Evolutionary conservation across 192 early-diverging fungal species (phyloP), one percentile per base, ranked within the genome.

Genomic region (Umbelopsis sp.): DNA sequence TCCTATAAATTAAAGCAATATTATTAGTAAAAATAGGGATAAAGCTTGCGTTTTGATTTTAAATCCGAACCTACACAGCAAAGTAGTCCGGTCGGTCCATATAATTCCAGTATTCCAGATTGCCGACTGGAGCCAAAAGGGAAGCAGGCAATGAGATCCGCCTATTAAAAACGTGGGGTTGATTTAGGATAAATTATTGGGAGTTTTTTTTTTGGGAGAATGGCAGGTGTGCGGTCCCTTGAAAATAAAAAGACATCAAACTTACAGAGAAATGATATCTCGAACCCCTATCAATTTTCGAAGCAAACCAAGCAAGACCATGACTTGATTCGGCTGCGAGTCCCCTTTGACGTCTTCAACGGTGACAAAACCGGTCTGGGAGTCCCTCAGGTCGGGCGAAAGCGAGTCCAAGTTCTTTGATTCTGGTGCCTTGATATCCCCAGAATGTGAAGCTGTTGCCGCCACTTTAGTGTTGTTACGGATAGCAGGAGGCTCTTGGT

Each of bases 41-140:
- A 41, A 41, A 10, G 10, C 10, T 41, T 41, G 5, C 2, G 6
- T 1, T 12, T 30, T 18, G 30, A 22, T 13, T 2, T 25, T 5
- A 67, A 58, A 22, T 52, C 8, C 33, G 2, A 58, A 49, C 65
- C 46, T 73, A 75, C 83, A 72, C 72, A 46, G 76, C 75, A 80
- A 93, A 92, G 73, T 81, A 84, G 64, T 91, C 87, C 2, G 92
- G 92, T 6, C 89, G 88, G 64, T 93, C 92, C 75, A 88, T 91
- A 74, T 89, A 91, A 73, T 87, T 89, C 88, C 88, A 90, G 79
- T 90, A 88, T 74, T 93, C 92, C 44, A 93, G 83, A 55, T 91
- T 90, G 22, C 88, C 88, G 44, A 87, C 80, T 18, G 92, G 92
- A 55, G 91, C 89, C 52, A 91, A 76, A 35, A 91, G 77, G 48